Conservation (phyloP, 202 grass and related monocot species). For the Musa balbisiana region DNA sequence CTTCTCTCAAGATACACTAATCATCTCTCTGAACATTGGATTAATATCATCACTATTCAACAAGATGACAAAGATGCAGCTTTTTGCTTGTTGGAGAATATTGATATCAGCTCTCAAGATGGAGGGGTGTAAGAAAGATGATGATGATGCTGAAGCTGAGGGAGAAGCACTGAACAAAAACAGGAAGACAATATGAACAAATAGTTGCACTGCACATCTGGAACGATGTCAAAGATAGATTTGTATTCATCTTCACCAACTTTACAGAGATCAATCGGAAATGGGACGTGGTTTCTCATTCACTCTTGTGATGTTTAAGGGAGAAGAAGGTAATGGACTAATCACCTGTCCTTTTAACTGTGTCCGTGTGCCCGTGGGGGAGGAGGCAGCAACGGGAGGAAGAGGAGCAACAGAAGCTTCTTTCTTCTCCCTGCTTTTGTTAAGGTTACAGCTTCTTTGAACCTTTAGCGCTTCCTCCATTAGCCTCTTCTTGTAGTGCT, state of each 20-base stretch:
- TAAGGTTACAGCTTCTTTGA: background rate
- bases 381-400: too few relatives aligned
- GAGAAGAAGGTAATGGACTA: background rate
- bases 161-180: background rate
- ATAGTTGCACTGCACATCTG: background rate
- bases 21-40: too few relatives aligned
- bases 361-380: too few relatives aligned
- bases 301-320: background rate
- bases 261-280: background rate
- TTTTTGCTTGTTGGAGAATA: background rate
- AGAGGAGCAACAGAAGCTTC: too few relatives aligned
- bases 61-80: background rate
- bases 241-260: background rate
- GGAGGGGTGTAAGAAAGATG: background rate
- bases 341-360: background rate
- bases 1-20: too few relatives aligned
- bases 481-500: conserved; percentile 7
- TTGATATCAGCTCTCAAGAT: background rate
- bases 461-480: conserved; percentile 10
- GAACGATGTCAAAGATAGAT: background rate
- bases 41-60: background rate
- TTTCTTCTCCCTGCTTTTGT: background rate
- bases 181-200: background rate
- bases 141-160: background rate
- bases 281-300: background rate